phyloP scores from a whole-genome alignment of 345 rosid species.

The Linum lewisii region DNA sequence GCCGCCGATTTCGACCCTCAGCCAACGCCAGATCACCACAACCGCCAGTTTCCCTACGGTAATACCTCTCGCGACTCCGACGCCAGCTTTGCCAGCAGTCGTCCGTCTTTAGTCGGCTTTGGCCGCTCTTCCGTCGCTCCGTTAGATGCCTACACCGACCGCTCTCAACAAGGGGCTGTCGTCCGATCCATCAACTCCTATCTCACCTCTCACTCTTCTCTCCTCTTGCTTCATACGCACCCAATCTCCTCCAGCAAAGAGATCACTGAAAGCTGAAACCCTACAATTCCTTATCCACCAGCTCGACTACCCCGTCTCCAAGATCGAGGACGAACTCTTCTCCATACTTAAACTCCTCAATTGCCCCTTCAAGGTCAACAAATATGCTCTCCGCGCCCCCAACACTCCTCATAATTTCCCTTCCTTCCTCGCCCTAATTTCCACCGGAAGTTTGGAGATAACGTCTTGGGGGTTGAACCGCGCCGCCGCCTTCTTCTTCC shows the following conservation, averaged over 20 bases:
- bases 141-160: slow-evolving; percentile 39
- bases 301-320: slow-evolving; percentile 38
- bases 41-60: not conserved
- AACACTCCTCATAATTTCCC: slow-evolving; percentile 94
- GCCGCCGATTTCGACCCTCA: not conserved
- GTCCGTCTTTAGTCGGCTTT: slow-evolving; percentile 63
- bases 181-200: slow-evolving; percentile 53
- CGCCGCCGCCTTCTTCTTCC: too few species aligned
- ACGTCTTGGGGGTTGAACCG: too few species aligned
- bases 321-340: slow-evolving; percentile 66
- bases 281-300: slow-evolving; percentile 41
- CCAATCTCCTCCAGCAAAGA: slow-evolving; percentile 49
- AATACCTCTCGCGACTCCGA: slow-evolving; percentile 62
- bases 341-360: slow-evolving; percentile 36
- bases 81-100: slow-evolving; percentile 81
- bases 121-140: slow-evolving; percentile 32
- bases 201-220: slow-evolving; percentile 45
- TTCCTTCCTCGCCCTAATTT: slow-evolving; percentile 48
- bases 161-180: slow-evolving; percentile 42
- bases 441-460: slow-evolving; percentile 31
- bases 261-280: slow-evolving; percentile 45
- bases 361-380: slow-evolving; percentile 65
- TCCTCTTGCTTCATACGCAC: slow-evolving; percentile 10
- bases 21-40: not conserved
- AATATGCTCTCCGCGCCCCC: slow-evolving; percentile 70